phyloP scores from a whole-genome alignment of 179 eudicot genomes.

The Camellia oleifera region DNA sequence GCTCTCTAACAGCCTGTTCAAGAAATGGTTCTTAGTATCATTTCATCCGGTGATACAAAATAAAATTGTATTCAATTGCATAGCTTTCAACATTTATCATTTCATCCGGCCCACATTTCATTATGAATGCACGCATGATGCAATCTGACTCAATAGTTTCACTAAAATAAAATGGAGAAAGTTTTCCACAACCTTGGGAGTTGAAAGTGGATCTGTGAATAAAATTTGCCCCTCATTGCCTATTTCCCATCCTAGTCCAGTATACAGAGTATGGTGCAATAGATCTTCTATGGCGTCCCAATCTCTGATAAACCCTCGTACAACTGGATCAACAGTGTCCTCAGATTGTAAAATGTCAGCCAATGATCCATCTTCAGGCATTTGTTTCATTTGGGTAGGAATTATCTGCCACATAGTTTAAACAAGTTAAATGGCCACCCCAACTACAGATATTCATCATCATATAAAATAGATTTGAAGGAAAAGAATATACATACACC shows the following conservation, averaged over 20 bases:
- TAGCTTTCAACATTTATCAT: neutral
- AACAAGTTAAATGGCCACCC: conserved; percentile 7
- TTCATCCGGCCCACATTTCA: neutral
- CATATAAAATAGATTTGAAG: neutral
- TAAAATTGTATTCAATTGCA: neutral
- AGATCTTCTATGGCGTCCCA: conserved; percentile 99
- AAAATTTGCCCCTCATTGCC: conserved; percentile 96
- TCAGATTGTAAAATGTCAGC: conserved; percentile 33
- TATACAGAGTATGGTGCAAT: conserved; percentile 72
- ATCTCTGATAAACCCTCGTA: conserved; percentile 76
- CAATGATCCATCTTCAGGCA: conserved; percentile 63
- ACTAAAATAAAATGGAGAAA: conserved; percentile 5
- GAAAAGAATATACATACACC: neutral
- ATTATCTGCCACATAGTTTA: conserved; percentile 51
- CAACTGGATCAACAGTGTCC: conserved; percentile 80
- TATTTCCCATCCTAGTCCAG: conserved; percentile 90
- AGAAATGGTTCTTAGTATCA: conserved; percentile 1
- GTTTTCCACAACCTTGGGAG: conserved; percentile 66
- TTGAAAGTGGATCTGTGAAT: conserved; percentile 89
- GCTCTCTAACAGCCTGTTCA: conserved; percentile 78
- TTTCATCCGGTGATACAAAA: conserved; percentile 11
- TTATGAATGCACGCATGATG: neutral
- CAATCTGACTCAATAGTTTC: neutral
- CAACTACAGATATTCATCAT: neutral
- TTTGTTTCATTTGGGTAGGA: conserved; percentile 88